A percentile compares a stretch with the other conserved stretches of the same genome.
Conservation (phyloP, 1,284 basidiomycete species). For the Peniophora sp. region DNA sequence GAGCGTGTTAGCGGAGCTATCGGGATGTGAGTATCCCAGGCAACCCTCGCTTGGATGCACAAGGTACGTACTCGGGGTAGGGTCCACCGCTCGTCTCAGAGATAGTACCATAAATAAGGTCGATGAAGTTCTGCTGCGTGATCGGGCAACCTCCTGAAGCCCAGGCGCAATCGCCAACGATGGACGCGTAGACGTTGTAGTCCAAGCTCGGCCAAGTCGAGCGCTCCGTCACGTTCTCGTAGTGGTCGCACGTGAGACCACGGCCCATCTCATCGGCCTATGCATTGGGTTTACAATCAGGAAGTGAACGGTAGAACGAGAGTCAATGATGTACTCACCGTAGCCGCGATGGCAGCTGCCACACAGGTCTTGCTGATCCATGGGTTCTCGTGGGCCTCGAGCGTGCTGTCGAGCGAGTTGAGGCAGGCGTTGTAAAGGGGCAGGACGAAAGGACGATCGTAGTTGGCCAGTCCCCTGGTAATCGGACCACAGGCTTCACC, state of each 20-base stretch:
- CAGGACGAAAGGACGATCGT: not conserved
- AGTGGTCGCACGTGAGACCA: not conserved
- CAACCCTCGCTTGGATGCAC: not conserved
- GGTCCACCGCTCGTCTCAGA: not conserved
- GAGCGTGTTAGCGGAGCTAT: not conserved
- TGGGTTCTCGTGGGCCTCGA: not conserved
- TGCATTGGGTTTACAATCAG: no score
- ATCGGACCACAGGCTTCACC: not conserved
- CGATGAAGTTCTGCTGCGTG: slow-evolving; percentile 1
- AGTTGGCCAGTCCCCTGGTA: no score
- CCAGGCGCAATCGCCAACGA: slow-evolving; percentile 1
- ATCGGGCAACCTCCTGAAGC: not conserved
- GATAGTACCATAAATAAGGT: not conserved
- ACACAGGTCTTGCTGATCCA: not conserved
- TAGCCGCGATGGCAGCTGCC: not conserved
- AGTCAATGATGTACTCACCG: not conserved
- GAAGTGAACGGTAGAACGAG: no score
- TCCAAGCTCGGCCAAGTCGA: not conserved
- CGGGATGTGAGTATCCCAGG: not conserved
- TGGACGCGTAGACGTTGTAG: slow-evolving; percentile 1
- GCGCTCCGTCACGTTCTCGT: not conserved
- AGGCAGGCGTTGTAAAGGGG: not conserved
- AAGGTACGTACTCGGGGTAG: not conserved
- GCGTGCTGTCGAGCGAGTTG: not conserved
- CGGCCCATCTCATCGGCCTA: no score